Evolutionary conservation across 139 green algal species (phyloP).

Genomic region (Volvox reticuliferus): DNA sequence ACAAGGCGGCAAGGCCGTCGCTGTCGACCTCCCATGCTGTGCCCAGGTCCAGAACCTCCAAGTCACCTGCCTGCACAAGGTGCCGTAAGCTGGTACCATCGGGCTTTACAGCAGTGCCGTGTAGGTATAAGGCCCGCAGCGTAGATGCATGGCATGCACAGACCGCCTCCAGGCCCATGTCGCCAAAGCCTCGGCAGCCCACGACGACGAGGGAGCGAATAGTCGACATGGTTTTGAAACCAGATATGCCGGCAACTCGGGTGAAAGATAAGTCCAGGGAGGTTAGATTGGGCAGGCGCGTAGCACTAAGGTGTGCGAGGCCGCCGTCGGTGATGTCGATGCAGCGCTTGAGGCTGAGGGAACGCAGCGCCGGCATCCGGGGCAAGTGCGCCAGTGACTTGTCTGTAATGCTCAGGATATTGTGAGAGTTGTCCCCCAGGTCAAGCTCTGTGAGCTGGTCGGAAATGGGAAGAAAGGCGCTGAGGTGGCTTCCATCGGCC

Average conservation of each 20-base stretch:
- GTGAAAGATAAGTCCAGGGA: constrained; percentile 18
- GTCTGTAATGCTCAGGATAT: neutral
- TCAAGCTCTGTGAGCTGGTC: constrained; percentile 2
- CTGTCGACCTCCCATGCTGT: constrained; percentile 10
- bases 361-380: neutral
- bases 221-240: neutral
- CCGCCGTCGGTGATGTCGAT: constrained; percentile 7
- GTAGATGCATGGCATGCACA: neutral
- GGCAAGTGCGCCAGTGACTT: constrained; percentile 5
- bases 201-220: neutral
- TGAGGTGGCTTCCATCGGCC: neutral
- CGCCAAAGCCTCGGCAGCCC: constrained; percentile 2
- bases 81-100: constrained; percentile 9
- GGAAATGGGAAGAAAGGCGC: neutral
- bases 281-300: neutral
- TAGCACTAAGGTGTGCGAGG: neutral
- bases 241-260: constrained; percentile 8
- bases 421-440: neutral
- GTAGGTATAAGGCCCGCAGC: neutral
- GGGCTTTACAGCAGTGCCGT: constrained; percentile 22
- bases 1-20: neutral
- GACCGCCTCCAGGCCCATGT: constrained; percentile 4
- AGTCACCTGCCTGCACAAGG: neutral
- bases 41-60: constrained; percentile 32
- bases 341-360: constrained; percentile 6